Base-by-base conservation (phyloP, 495 filamentous ascomycete species). In the Penicillium turbatum region DNA sequence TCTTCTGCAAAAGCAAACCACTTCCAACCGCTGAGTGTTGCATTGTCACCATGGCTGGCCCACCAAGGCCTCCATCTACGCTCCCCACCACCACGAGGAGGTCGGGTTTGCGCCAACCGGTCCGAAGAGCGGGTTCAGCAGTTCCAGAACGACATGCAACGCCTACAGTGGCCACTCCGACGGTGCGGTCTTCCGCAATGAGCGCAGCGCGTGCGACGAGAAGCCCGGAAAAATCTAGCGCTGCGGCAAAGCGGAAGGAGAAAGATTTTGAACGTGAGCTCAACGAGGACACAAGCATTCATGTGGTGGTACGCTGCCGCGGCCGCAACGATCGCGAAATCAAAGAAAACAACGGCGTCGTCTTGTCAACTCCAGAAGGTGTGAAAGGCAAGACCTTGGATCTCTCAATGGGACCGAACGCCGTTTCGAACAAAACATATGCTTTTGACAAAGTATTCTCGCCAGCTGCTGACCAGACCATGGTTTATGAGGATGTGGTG, bases 391-490 rank as follows among this genome's bases (percentile, higher is more conserved):
- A 87, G 58, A 78, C 76, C 31, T 83, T 98, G 26, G 85, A 92
- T 50, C 70, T 98, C 32, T 91, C 89, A 3, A 95, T 98, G 90
- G 93, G 92, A 19, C 86, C 90, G 11, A 93, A 83, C 67, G 86
- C 91, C 31, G 70, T 97, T 37, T 95, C 89, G 68, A 96, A 97
- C 67, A 98, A 98, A 72, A 87, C 89, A 1, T 98, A 97, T 66
- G 85, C 87, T 53, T 98, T 98, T 63, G 93, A 98, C 69, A 92
- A 90, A 56, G 95, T 97, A 42, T 98, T 97, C 65, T 95, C 93
- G 0, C 89, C 90, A 7, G 93, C 93, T 2, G 92, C 95, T 6
- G 95, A 97, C 63, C 93, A 98, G 68, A 77, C 75, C 32, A 90
- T 92, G 76, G 78, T 98, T 6, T 98, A 89, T 55, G 92, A 97